Base-by-base conservation (phyloP, 805 yeast genomes). In the Monosporozyma yasuniensis region DNA sequence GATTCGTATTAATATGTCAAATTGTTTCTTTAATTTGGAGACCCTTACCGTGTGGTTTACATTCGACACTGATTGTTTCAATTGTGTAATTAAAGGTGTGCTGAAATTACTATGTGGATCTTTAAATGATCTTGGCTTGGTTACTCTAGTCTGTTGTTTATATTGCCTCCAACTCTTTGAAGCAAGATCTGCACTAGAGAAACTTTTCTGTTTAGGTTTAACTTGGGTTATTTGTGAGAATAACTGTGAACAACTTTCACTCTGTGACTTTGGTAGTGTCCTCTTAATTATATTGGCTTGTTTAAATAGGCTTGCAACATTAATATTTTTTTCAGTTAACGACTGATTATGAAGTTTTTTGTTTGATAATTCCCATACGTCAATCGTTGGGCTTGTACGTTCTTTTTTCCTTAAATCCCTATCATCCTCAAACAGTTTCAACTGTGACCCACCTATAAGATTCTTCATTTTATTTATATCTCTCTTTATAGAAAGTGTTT, bases 1-100 rank as follows among this genome's bases (percentile, higher is more conserved):
- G 2, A 49, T 46, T 6, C 37, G n/a, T n/a, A 49, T 16, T 16
- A 49, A 16, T 16, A 34, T 42, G 23, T 49, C 49, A 25, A 25
- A 49, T 12, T 11, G 12, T n/a, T 10, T 32, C n/a, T 46, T 35
- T 35, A 35, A 19, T 35, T 35, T 35, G 22, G 21, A 18, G 7
- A 35, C 39, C 18, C 39, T 35, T 35, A 35, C 23, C 11, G 22
- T 35, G 12, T 18, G 39, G 10, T 35, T 19, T 1, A 35, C 12
- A 35, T 35, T 19, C 3, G 39, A 35, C 5, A 35, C 10, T 6
- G 39, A 35, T 18, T 35, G 9, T 35, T 35, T 16, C 22, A 35
- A 19, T 35, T 19, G 39, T 3, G 11, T 2, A 2, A 35, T 18
- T 11, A 35, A 22, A 6, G 39, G 39, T 16, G 39, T 35, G 7